Evolutionary conservation across 371 early-diverging fungal species (phyloP), one percentile per base, ranked within the genome.

Genomic region (Encephalitozoon cuniculi): DNA sequence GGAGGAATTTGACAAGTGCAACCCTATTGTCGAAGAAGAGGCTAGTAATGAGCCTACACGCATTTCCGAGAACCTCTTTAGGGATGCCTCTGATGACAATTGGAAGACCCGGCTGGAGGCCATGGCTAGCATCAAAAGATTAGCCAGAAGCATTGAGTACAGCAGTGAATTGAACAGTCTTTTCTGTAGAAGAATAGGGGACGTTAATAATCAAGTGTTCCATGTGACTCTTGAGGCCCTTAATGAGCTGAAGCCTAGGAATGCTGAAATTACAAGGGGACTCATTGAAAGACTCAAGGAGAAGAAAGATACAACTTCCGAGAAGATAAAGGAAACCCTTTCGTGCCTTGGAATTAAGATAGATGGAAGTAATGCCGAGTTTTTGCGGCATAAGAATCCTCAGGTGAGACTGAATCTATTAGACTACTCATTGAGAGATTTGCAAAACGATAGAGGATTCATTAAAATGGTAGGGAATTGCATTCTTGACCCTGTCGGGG

Each of bases 121-220:
- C 7, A 41, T 74, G 32, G 34, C 11, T 25, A 43, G 39, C 9
- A 30, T 74, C 34, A 28, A 55, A 12, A 66, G 43, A 21, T 12
- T 37, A 8, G 15, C 46, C 6, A 49, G 18, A n/a, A 11, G 4
- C 12, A 21, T 30, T 64, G 40, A 37, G 23, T 30, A 21, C 3
- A 37, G 34, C 6, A 34, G 15, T 12, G 34, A 66, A 11, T 23
- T 73, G 8, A 21, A 23, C 49, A 25, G 18, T 32, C 23, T 74
- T n/a, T 23, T 74, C 1, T 23, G 26, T 9, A 53, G 39, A 23
- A 53, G 63, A 55, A 25, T 75, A 28, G 46, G 43, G 21, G 75
- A 75, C 59, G 68, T 68, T 12, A 75, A 75, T 37, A 75, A 75
- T 66, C 75, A 75, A 52, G 68, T 75, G 4, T 67, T 75, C 37